These are phyloP conservation scores for Tagetes patula DNA, from an alignment of 129 eudicot species.

Conservation along the genomic window DNA sequence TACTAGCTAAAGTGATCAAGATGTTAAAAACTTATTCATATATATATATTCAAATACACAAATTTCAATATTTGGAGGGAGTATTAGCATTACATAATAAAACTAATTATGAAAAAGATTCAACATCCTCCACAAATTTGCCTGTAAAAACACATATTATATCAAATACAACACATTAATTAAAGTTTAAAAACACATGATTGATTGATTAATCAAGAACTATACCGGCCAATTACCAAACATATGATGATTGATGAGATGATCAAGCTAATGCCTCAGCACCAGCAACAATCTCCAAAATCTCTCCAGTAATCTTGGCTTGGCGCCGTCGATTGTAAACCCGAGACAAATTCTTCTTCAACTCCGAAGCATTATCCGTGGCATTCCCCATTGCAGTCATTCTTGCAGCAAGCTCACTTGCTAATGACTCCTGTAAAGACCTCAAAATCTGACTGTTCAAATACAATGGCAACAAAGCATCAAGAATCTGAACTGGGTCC, in stretches of 20 bases:
- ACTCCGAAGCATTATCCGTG: constrained; percentile 49
- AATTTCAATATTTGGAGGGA: constrained; percentile 28
- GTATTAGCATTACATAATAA: constrained; percentile 25
- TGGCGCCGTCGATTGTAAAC: constrained; percentile 49
- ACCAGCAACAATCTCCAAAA: constrained; percentile 64
- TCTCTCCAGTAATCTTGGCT: constrained; percentile 57
- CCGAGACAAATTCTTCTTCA: constrained; percentile 44
- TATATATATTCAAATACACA: constrained; percentile 31
- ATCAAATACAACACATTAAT: constrained; percentile 13
- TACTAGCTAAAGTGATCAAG: neutral
- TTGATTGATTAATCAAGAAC: constrained; percentile 4
- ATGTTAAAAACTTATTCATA: constrained; percentile 6
- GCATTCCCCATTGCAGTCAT: constrained; percentile 67
- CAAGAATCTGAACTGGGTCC: constrained; percentile 62
- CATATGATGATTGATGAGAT: constrained; percentile 19
- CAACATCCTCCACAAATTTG: constrained; percentile 24
- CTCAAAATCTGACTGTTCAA: constrained; percentile 60
- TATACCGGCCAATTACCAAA: constrained; percentile 13
- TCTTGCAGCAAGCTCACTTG: constrained; percentile 61
- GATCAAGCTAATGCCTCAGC: constrained; percentile 31
- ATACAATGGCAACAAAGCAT: constrained; percentile 58
- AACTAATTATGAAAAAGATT: constrained; percentile 14
- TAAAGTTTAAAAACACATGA: neutral
- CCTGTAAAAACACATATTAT: constrained; percentile 27
- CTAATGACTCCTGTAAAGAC: constrained; percentile 64